Evolutionary conservation across 2,329 filamentous ascomycete species (phyloP).

Genomic region (Trichoderma asperellum): DNA sequence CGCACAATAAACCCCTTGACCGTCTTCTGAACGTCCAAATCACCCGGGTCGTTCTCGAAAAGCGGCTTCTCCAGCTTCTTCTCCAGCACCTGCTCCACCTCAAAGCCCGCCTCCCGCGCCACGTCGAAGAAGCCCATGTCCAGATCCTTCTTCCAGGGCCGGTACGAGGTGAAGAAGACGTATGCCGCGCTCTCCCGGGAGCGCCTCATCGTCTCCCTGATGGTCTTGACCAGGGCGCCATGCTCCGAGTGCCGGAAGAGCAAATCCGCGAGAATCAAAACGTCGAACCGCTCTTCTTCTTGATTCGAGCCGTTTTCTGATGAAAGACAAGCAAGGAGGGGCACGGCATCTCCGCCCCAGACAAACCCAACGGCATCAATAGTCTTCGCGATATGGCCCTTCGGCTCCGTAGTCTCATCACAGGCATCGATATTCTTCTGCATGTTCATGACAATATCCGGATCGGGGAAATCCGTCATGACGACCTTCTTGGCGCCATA

Average conservation of each 20-base stretch:
- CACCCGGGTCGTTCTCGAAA: conserved; percentile 87
- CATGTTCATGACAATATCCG: conserved; percentile 80
- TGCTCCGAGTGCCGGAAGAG: conserved; percentile 93
- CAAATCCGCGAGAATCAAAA: conserved; percentile 84
- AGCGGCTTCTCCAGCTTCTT: conserved; percentile 82
- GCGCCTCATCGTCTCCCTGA: conserved; percentile 67
- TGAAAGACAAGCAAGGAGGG: conserved; percentile 63
- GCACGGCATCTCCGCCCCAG: conserved; percentile 72
- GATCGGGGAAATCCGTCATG: conserved; percentile 87
- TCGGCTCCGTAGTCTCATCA: conserved; percentile 43
- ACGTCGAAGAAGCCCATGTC: conserved; percentile 87
- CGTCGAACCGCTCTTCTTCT: conserved; percentile 64
- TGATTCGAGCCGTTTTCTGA: conserved; percentile 22
- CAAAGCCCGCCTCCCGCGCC: conserved; percentile 70
- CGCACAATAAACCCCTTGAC: conserved; percentile 77
- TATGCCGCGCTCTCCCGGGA: conserved; percentile 64
- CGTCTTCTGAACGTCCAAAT: conserved; percentile 78
- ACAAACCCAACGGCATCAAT: conserved; percentile 73
- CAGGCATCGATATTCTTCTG: conserved; percentile 71
- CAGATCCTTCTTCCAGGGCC: conserved; percentile 85
- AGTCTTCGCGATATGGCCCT: conserved; percentile 39
- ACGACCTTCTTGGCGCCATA: conserved; percentile 73
- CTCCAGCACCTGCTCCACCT: conserved; percentile 79
- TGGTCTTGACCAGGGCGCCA: conserved; percentile 71
- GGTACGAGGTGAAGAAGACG: conserved; percentile 93